These are phyloP conservation scores for Toxicodendron radicans DNA, from an alignment of 345 rosid genomes.

Conservation along the genomic window DNA sequence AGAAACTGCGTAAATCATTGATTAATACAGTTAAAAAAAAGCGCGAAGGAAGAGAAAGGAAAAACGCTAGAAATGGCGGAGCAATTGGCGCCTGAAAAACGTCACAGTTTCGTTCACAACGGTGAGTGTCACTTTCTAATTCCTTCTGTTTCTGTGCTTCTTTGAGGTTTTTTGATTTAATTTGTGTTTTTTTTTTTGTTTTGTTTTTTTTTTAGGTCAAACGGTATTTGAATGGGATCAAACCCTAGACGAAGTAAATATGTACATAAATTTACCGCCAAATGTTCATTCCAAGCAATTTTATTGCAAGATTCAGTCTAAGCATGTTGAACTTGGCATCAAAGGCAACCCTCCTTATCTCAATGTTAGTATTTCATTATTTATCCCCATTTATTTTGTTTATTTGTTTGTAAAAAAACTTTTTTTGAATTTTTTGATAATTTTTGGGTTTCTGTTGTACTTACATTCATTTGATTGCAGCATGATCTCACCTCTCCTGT, in stretches of 20 bases:
- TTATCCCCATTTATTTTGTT: neutral
- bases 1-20: constrained; percentile 12
- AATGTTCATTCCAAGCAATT: constrained; percentile 71
- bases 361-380: constrained; percentile 46
- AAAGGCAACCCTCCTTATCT: constrained; percentile 95
- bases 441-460: neutral
- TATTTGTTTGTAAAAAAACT: neutral
- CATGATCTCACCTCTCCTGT: constrained; percentile 73
- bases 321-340: constrained; percentile 89
- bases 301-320: constrained; percentile 78
- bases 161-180: neutral
- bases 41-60: constrained; percentile 3
- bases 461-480: constrained; percentile 29
- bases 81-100: constrained; percentile 70
- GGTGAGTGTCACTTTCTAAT: constrained; percentile 24
- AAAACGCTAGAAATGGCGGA: constrained; percentile 44
- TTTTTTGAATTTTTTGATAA: neutral
- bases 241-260: constrained; percentile 80
- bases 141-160: neutral
- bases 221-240: constrained; percentile 96
- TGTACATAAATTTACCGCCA: constrained; percentile 72
- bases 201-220: constrained; percentile 37
- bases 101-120: constrained; percentile 51
- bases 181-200: neutral
- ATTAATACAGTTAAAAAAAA: neutral